Evolutionary conservation across 495 filamentous ascomycete species (phyloP), one percentile per base, ranked within the genome.

Genomic region (Talaromyces ruber): DNA sequence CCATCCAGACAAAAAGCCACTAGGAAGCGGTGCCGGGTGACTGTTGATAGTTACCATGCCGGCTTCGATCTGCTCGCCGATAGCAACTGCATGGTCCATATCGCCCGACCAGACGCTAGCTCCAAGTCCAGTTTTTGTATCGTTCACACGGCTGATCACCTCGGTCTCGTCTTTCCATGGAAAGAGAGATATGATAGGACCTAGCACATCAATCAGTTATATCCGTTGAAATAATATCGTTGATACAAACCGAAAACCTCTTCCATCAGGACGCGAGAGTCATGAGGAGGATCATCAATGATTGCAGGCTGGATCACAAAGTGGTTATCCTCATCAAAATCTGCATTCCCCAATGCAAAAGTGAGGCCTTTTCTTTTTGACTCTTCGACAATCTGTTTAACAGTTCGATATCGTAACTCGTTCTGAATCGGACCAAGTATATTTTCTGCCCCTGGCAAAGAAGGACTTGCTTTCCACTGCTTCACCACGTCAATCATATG

Each of bases 1-100:
- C 70, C 82, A 79, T 21, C 86, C 86, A 25, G 70, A 75, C 63
- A 88, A 85, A 66, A 77, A 78, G 4, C 80, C 81, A 54, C 74
- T 77, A 22, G 79, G 79, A 8, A 54, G 61, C 3, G 58, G 54
- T 11, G 62, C 64, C 22, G 64, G 59, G 28, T 58, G 54, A 1
- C 58, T 57, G 62, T 73, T 76, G n/a, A 69, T 60, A 29, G 62
- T 72, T 2, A 71, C 68, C 58, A n/a, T 71, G n/a, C 82, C 82
- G 18, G 77, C 75, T 63, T 82, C 69, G 12, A 84, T 67, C 16
- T 69, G 69, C 30, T 66, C 52, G 2, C 66, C 78, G 58, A 82
- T 73, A n/a, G 71, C 63, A 51, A 69, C 67, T 7, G 79, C 80
- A 7, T 72, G 64, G 43, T 68, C 72, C 7, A 77, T 37, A 69